phyloP scores from a whole-genome alignment of 768 basidiomycete genomes.

The Russula griseocarnosa region DNA sequence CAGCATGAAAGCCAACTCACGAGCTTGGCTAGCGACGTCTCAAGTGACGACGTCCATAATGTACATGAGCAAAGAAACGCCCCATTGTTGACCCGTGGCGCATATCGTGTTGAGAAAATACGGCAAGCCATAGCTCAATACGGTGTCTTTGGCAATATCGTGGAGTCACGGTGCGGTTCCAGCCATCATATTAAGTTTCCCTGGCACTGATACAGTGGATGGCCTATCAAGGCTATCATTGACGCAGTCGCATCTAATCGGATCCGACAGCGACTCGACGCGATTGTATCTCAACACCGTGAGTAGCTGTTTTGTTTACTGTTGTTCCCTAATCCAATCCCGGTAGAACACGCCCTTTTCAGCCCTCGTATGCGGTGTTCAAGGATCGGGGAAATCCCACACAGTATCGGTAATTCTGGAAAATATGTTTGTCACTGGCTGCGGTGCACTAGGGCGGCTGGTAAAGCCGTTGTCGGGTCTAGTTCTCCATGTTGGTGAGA shows the following conservation, averaged over 20 bases:
- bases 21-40: not conserved
- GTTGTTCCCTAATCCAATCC: not conserved
- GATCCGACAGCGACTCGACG: conserved; percentile 29
- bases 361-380: conserved; percentile 70
- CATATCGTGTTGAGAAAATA: conserved; percentile 28
- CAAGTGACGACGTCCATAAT: conserved; percentile 8
- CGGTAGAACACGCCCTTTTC: conserved; percentile 68
- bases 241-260: not conserved
- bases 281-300: conserved; percentile 68
- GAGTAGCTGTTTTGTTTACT: conserved; percentile 24
- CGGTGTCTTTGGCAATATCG: conserved; percentile 51
- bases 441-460: conserved; percentile 47
- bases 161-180: conserved; percentile 13
- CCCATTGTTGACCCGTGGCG: conserved; percentile 33
- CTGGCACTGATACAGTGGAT: not conserved
- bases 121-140: conserved; percentile 47
- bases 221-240: conserved; percentile 1
- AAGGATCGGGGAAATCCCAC: conserved; percentile 74
- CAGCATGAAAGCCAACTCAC: conserved; percentile 17
- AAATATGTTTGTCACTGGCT: conserved; percentile 59
- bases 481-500: conserved; percentile 67
- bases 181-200: not conserved
- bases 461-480: conserved; percentile 56
- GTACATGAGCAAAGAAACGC: conserved; percentile 33
- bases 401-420: conserved; percentile 66